Evolutionary conservation across 192 early-diverging fungal species (phyloP), one percentile per base, ranked within the genome.

Genomic region (Oehlia diaphana): DNA sequence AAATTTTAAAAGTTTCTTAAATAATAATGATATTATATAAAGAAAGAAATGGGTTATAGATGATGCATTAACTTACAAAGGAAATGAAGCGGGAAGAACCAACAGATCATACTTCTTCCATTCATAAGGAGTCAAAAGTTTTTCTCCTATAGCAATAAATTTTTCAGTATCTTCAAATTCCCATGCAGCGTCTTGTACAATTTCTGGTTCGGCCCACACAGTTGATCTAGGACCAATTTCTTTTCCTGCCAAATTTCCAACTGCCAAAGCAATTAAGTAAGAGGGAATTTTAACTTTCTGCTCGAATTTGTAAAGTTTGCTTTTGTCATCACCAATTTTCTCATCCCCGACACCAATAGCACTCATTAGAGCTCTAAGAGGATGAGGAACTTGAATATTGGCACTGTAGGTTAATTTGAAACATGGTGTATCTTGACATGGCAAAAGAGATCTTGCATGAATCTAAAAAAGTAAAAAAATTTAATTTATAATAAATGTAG

Each of bases 81-180:
- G 94, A 90, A 95, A 96, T 7, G 91, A 93, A 50, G 93, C 88
- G 26, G 95, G 95, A 63, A 98, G 88, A 58, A 97, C 91, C 62
- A 98, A 89, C 66, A 98, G 86, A 86, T 98, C 97, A 85, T 98
- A 98, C 79, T 93, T 90, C 66, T 96, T 96, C 98, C 98, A 99
- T 74, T 91, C 91, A 81, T 99, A 99, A 28, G 96, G 95, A 50
- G 94, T 96, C 66, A 97, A 86, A 47, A 95, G 82, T 16, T 88
- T 83, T 78, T 94, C 92, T 44, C 92, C 93, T 9, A 84, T 91
- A 71, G 84, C 77, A 63, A 94, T 85, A 80, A 92, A 92, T 71
- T 81, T 88, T 74, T 93, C 92, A 63, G 91, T 92, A 76, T 91
- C 90, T 14, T 82, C 89, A 90, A 99, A 99, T 88, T 99, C 98